Percentiles rank a stretch among this genome's conserved stretches.
Evolutionary conservation across 129 eudicot genomes (phyloP).

Genomic region (Solidago caesia): DNA sequence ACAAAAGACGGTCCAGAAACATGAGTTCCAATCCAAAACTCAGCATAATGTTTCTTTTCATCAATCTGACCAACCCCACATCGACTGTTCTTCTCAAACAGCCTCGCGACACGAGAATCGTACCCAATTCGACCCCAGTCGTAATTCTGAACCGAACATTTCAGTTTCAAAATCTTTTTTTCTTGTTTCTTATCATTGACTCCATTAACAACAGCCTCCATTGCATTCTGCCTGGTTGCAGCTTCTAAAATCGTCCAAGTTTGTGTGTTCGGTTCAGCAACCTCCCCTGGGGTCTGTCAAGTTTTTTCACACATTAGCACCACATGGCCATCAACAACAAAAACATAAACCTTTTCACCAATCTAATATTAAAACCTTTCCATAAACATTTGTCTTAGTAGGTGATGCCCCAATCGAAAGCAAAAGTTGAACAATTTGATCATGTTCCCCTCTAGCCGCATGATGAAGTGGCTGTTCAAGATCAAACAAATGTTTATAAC

Average conservation of each 20-base stretch:
- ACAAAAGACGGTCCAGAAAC: constrained; percentile 71
- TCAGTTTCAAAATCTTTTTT: constrained; percentile 42
- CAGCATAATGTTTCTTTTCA: constrained; percentile 63
- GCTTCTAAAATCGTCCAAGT: constrained; percentile 58
- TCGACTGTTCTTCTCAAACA: constrained; percentile 37
- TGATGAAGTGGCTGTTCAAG: constrained; percentile 84
- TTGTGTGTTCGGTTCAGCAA: constrained; percentile 64
- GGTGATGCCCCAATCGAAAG: constrained; percentile 77
- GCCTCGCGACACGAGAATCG: constrained; percentile 60
- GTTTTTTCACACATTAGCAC: constrained; percentile 7
- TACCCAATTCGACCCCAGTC: constrained; percentile 79
- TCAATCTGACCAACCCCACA: constrained; percentile 38
- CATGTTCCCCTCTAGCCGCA: constrained; percentile 92
- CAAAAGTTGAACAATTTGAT: constrained; percentile 51
- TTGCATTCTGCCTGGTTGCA: constrained; percentile 27
- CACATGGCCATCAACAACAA: background rate
- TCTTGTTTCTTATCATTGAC: background rate
- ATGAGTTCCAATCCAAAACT: constrained; percentile 97
- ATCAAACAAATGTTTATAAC: background rate
- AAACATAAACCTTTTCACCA: background rate
- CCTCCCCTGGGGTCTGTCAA: constrained; percentile 66
- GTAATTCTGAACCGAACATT: constrained; percentile 71
- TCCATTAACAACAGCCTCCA: constrained; percentile 9
- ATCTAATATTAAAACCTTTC: constrained; percentile 53
- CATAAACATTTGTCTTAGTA: constrained; percentile 53